Evolutionary conservation across 768 basidiomycete species (phyloP), one percentile per base, ranked within the genome.

Genomic region (Xerocomus brunneocitrinus): DNA sequence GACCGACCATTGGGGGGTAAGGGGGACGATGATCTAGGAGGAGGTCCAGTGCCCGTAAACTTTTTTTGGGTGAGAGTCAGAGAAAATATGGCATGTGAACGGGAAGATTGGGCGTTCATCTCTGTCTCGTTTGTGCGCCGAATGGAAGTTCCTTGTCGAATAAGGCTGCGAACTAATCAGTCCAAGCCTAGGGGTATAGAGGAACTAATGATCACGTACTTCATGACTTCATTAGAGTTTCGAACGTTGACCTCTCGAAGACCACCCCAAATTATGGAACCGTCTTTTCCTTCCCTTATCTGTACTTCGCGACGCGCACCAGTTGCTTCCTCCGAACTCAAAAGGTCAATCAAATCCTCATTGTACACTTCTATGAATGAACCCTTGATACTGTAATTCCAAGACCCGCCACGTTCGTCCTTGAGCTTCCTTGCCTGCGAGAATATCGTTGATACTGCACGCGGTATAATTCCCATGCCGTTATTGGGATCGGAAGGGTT

Each of bases 341-440:
- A 78, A 48, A 99, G 78, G 76, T 99, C 97, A 68, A 98, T 91
- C 48, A 99, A 82, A 73, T 99, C 97, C 74, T 99, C 97, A 71
- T 99, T 98, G 74, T 99, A 98, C 49, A 99, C 82, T 78, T 99
- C 97, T 58, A 99, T 85, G 75, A 95, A 99, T 24, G 91, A 93
- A 47, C 89, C 89, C 72, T 91, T 94, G 66, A 93, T 74, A 58
- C 70, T 81, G 66, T 77, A 93, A 54, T 79, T 87, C 91, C 89
- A 95, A 39, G 83, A 73, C 56, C 77, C 77, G 35, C 77, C 83
- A 30, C 90, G 84, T 67, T 85, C 86, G 64, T 84, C 87, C 72
- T 83, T 91, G 50, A 87, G 74, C 67, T 88, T 83, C 63, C 80
- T 82, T 41, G 89, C 87, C 43, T 80, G 76, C 12, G 83, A 72